Base-by-base conservation (phyloP, 192 early-diverging fungal species). In the Coemansia sp. region DNA sequence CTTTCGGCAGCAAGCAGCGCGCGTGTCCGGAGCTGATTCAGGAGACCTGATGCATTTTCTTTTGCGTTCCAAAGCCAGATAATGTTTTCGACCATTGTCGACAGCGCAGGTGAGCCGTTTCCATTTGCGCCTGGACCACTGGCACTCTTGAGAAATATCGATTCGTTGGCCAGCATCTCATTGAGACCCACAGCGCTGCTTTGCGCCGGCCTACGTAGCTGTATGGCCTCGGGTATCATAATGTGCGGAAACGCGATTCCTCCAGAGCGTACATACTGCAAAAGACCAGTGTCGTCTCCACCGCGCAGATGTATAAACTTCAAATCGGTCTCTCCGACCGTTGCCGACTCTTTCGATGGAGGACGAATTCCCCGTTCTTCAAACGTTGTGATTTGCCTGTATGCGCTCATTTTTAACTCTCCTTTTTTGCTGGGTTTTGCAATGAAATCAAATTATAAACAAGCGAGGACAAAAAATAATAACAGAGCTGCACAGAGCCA, bases 161-260 rank as follows among this genome's bases (percentile, higher is more conserved):
- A 50, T 3, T 50, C 48, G 48, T 16, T 22, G 48, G 4, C 12
- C 25, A n/a, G 51, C 40, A 55, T 20, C 60, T 12, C 54, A 4
- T 61, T 56, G 20, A 18, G 50, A 25, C 33, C 30, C 4, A 40
- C n/a, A 11, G 7, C 25, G 51, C 49, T 52, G 22, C 38, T 33
- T 56, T 64, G 61, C 0, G 66, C 32, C 10, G 60, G 56, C 0
- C 45, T 50, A 11, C 69, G 73, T 14, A 83, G 32, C 56, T 73
- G 68, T 5, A 83, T 48, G n/a, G 63, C 17, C 34, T 75, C 72
- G 6, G 82, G 82, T 10, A 83, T 59, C 82, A 83, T 76, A n/a
- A 83, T 72, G 71, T 83, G 82, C 11, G 82, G 82, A 54, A 78
- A 83, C 5, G 74, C 74, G 17, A 78, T 75, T 18, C 76, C 76